Evolutionary conservation across 177 flowering plant species (phyloP).

Genomic region (Tripterygium wilfordii): DNA sequence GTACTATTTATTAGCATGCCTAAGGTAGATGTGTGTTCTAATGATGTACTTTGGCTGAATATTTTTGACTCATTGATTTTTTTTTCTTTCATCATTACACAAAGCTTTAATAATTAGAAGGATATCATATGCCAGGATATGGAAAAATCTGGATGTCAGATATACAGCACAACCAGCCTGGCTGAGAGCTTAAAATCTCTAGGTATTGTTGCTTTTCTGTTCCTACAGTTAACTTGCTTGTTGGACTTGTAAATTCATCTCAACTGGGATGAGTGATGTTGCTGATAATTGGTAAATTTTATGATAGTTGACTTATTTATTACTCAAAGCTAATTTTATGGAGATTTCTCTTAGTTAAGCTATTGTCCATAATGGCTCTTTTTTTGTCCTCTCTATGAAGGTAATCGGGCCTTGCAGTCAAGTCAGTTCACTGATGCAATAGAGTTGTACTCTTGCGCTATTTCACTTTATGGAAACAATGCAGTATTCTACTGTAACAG

Average conservation of each 20-base stretch:
- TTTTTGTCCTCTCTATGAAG: conserved; percentile 33
- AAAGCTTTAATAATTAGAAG: conserved; percentile 6
- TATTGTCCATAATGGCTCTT: conserved; percentile 2
- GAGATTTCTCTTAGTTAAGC: background rate
- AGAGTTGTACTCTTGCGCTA: conserved; percentile 74
- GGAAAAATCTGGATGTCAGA: conserved; percentile 55
- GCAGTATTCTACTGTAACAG: conserved; percentile 95
- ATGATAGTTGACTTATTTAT: too few species aligned
- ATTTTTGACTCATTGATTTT: too few species aligned
- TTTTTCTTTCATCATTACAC: too few species aligned
- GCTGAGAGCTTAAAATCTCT: conserved; percentile 67
- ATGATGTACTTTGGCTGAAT: too few species aligned
- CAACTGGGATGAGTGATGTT: too few species aligned
- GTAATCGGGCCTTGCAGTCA: conserved; percentile 81
- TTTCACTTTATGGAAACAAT: conserved; percentile 66
- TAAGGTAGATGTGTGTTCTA: too few species aligned
- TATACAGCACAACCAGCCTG: conserved; percentile 30
- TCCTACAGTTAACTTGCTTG: too few species aligned
- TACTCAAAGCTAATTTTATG: too few species aligned
- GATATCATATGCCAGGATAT: conserved; percentile 46
- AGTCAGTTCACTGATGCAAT: conserved; percentile 64
- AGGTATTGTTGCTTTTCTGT: conserved; percentile 34
- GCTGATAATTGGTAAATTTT: too few species aligned
- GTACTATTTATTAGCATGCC: too few species aligned
- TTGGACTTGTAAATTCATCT: too few species aligned